Percentiles rank a stretch among this genome's conserved stretches.
Conservation (phyloP, 2,329 filamentous ascomycete species). For the Colletotrichum nymphaeae region DNA sequence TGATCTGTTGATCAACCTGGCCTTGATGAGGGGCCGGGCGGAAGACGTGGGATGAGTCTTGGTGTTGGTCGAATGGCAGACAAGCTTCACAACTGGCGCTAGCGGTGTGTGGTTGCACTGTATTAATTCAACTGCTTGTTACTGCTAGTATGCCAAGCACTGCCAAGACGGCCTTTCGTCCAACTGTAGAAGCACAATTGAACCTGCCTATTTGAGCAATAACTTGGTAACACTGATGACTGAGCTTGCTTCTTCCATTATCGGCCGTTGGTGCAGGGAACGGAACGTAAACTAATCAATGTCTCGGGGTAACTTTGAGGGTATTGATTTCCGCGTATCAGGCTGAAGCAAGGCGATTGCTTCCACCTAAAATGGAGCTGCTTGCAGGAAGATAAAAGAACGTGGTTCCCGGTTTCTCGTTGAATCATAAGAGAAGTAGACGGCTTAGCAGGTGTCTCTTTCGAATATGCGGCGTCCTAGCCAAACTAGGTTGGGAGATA, state of each 20-base stretch:
- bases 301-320: neutral
- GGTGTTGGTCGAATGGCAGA: constrained; percentile 14
- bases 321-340: neutral
- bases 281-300: neutral
- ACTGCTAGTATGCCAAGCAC: constrained; percentile 18
- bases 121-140: neutral
- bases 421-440: neutral
- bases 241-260: neutral
- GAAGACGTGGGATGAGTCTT: constrained; percentile 10
- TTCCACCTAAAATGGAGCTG: neutral
- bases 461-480: neutral
- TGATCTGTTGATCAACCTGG: neutral
- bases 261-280: neutral
- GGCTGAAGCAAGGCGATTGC: neutral
- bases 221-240: neutral
- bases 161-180: constrained; percentile 20
- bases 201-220: constrained; percentile 21
- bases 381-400: neutral
- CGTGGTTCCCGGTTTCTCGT: neutral
- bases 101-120: constrained; percentile 12
- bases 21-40: neutral
- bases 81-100: constrained; percentile 12
- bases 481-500: neutral
- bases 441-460: neutral
- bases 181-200: constrained; percentile 16